phyloP scores from a whole-genome alignment of 2,329 filamentous ascomycete species.

The Hymenoscyphus salicellus region DNA sequence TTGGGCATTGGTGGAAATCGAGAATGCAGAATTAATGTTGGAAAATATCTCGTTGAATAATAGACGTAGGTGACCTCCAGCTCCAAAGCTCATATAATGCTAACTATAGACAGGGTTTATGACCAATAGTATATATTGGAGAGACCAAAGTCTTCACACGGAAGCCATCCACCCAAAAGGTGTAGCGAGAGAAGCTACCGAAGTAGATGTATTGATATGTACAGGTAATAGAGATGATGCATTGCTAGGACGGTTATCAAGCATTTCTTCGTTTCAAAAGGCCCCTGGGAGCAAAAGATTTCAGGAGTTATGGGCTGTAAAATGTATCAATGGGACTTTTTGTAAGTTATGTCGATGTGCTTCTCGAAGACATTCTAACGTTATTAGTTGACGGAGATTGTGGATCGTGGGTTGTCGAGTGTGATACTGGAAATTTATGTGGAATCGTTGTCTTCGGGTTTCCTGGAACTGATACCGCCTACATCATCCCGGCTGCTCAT shows the following conservation, averaged over 20 bases:
- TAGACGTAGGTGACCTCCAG: slow-evolving; percentile 6
- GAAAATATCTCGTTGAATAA: slow-evolving; percentile 16
- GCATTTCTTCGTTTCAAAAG: slow-evolving; percentile 11
- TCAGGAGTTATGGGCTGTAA: slow-evolving; percentile 16
- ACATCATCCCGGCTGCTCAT: slow-evolving; percentile 15
- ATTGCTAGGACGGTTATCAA: slow-evolving; percentile 14
- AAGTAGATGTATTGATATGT: slow-evolving; percentile 17
- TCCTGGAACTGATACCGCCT: slow-evolving; percentile 14
- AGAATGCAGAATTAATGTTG: slow-evolving; percentile 14
- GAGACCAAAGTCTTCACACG: slow-evolving; percentile 10
- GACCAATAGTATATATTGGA: slow-evolving; percentile 16
- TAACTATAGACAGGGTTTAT: slow-evolving; percentile 11
- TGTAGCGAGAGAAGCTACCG: slow-evolving; percentile 8
- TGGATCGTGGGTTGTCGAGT: slow-evolving; percentile 19
- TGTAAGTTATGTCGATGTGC: slow-evolving; percentile 2
- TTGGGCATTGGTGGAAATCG: slow-evolving; percentile 16
- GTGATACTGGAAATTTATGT: slow-evolving; percentile 13
- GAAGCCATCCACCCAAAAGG: slow-evolving; percentile 14
- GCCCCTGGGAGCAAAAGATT: slow-evolving; percentile 11
- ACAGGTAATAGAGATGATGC: slow-evolving; percentile 16
- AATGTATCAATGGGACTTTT: slow-evolving; percentile 12
- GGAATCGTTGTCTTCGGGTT: slow-evolving; percentile 13
- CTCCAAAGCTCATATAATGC: neutral
- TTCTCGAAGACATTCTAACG: neutral
- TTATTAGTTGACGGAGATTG: slow-evolving; percentile 13